Evolutionary conservation across 169 alveolate genomes (phyloP), one percentile per base, ranked within the genome.

Genomic region (Eimeria zaria): DNA sequence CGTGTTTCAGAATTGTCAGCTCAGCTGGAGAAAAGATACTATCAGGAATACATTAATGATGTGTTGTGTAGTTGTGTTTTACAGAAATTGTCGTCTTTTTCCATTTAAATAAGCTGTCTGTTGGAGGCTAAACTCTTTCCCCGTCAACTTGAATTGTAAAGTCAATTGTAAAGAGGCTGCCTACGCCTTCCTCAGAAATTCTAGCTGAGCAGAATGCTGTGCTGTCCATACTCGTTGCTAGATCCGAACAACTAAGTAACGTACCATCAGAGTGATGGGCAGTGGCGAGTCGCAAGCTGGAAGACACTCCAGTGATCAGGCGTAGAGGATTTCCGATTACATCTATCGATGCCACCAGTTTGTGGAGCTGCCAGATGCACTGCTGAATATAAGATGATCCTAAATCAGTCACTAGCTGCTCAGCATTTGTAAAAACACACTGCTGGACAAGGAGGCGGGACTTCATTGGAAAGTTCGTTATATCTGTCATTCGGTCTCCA

Each of bases 301-400:
- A 88, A 30, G 96, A 94, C 16, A 94, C 89, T 24, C 91, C 91
- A 67, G 96, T 81, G 24, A 95, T 71, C 18, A 95, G 78, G 46
- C 85, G 84, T 20, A 95, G 97, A 58, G 97, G 97, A 48, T 84
- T 95, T 24, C 97, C 97, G 41, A 95, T 41, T 74, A 95, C 90
- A 39, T 95, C 97, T 41, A 95, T 95, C 11, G 97, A 95, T 9
- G 95, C 95, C 73, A 95, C 83, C 39, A 95, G 91, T 41, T 85
- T 84, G 84, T 84, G 95, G 36, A 85, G 81, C 84, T 95, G 97
- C 90, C 97, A 81, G 48, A 84, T 69, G 71, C 97, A 90, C 67
- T 95, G 97, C 62, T 84, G 95, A 39, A 84, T 33, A 85, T 95
- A 95, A 16, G 78, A 44, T 24, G 88, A 46, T n/a, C 83, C 55